A percentile compares a stretch with the other conserved stretches of the same genome.
Evolutionary conservation across 257 asterid species (phyloP).

Genomic region (Solanum lignicaule): DNA sequence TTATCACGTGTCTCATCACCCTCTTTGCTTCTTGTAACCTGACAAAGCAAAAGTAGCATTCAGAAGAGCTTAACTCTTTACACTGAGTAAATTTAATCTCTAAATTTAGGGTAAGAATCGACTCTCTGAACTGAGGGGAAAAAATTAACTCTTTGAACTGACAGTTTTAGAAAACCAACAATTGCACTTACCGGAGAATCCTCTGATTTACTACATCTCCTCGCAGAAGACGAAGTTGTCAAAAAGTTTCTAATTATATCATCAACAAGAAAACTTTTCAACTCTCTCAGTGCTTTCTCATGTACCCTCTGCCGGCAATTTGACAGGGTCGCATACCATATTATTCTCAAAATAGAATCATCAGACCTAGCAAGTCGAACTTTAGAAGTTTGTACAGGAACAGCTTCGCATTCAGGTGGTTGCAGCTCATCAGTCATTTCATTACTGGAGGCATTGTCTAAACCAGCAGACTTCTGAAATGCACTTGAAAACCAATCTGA

Average conservation of each 20-base stretch:
- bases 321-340: conserved; percentile 46
- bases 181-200: conserved; percentile 27
- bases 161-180: not conserved
- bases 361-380: conserved; percentile 23
- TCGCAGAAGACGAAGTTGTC: conserved; percentile 9
- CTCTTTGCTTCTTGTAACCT: conserved; percentile 20
- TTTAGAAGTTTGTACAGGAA: conserved; percentile 24
- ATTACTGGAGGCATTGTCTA: conserved; percentile 18
- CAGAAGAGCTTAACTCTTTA: not conserved
- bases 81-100: conserved; percentile 6
- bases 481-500: conserved; percentile 21
- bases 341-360: conserved; percentile 22
- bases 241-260: conserved; percentile 31
- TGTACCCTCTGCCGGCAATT: conserved; percentile 52
- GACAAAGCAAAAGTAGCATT: conserved; percentile 3
- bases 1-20: conserved; percentile 21
- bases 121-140: not conserved
- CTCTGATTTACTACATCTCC: conserved; percentile 19
- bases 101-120: not conserved
- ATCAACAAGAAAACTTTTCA: conserved; percentile 37
- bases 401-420: conserved; percentile 38
- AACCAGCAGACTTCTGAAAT: conserved; percentile 44
- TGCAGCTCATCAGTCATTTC: conserved; percentile 43
- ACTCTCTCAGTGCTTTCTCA: conserved; percentile 43
- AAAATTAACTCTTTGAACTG: not conserved